Base-by-base conservation (phyloP, 2,329 filamentous ascomycete genomes). In the Sporothrix pallida region DNA sequence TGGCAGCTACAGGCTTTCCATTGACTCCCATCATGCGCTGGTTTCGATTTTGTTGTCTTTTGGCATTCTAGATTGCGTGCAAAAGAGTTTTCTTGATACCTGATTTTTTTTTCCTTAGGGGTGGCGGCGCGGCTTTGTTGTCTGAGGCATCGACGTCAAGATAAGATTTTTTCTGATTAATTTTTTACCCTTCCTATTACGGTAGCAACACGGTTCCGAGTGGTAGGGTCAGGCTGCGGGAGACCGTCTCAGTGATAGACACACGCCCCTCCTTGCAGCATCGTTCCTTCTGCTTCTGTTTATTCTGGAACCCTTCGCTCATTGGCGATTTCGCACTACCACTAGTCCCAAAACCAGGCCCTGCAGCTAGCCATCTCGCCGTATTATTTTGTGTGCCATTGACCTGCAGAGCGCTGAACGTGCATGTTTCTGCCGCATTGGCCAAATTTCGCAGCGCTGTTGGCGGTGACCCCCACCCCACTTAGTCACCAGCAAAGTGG, bases 91-190 rank as follows among this genome's bases (percentile, higher is more conserved):
- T 68, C 46, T 68, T 52, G 63, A 68, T 68, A 52, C 63, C 63
- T 68, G n/a, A 69, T 20, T 54, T 69, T 52, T 54, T 2, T n/a
- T 48, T n/a, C n/a, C 23, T 48, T 26, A 37, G 69, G 52, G 48
- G 50, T 17, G 42, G 65, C 23, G 67, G 67, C 67, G 23, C 46
- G 26, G 13, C 50, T n/a, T 71, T 48, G 67, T 67, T 70, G 68
- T 71, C 68, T 70, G 67, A 74, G 73, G 54, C 73, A 70, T 73
- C 69, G 67, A 71, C 56, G 72, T 75, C 56, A n/a, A 74, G 74
- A 75, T 75, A 75, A 75, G 74, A 75, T 73, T 73, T 74, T 72
- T 72, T 74, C 12, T 17, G 63, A 67, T 56, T 56, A 67, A 67
- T 15, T 54, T n/a, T 54, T 37, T 52, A 6, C 6, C 13, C 46